Evolutionary conservation across 23 red algal species (phyloP).

Genomic region (Gracilaria vermiculophylla): DNA sequence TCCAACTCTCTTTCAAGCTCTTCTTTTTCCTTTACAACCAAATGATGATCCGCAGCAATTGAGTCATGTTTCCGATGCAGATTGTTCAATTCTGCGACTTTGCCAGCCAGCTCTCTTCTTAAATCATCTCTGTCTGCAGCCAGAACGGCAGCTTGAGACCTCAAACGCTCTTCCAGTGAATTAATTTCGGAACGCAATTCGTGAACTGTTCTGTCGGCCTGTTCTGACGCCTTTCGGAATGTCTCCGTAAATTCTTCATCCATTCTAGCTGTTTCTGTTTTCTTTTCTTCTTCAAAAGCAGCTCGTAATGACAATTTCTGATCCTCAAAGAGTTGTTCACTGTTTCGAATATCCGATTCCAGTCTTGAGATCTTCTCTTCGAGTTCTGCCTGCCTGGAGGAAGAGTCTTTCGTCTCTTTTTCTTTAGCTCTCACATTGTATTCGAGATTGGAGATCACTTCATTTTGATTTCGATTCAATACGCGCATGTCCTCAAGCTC

Average conservation of each 20-base stretch:
- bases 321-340: background rate
- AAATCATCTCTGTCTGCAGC: background rate
- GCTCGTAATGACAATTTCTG: background rate
- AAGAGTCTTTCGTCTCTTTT: background rate
- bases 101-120: background rate
- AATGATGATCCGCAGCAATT: background rate
- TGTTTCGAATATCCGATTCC: slow-evolving; percentile 11
- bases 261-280: background rate
- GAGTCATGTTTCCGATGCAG: background rate
- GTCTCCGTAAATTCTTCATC: background rate
- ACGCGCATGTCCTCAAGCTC: background rate
- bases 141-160: background rate
- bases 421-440: background rate
- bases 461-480: background rate
- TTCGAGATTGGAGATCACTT: background rate
- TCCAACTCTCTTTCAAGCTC: background rate
- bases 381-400: background rate
- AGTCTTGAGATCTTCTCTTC: background rate
- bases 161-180: background rate
- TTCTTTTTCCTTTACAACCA: background rate
- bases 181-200: background rate
- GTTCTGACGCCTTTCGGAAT: background rate
- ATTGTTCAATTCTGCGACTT: background rate
- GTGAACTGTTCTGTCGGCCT: background rate
- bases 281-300: background rate